A percentile compares a stretch with the other conserved stretches of the same genome.
Evolutionary conservation across 2,329 filamentous ascomycete genomes (phyloP).

Genomic region (Ascochyta lentis): DNA sequence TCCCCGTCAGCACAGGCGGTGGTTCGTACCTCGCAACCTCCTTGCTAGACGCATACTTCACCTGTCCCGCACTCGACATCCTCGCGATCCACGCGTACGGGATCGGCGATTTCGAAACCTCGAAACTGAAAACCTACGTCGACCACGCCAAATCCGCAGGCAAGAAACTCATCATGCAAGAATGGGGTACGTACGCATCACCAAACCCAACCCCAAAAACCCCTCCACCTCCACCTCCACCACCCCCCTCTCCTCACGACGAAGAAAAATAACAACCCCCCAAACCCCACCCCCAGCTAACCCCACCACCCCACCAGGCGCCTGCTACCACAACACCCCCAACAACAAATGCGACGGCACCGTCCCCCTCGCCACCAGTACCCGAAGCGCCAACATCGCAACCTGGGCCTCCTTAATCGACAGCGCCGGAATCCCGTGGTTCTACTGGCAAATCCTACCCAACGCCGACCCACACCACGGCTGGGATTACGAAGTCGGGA

Average conservation of each 20-base stretch:
- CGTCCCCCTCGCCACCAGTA: not conserved
- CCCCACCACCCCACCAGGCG: not conserved
- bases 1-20: conserved; percentile 14
- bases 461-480: conserved; percentile 10
- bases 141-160: not conserved
- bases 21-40: conserved; percentile 15
- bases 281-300: too few relatives aligned
- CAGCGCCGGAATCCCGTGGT: conserved; percentile 13
- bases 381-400: conserved; percentile 5
- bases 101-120: conserved; percentile 7
- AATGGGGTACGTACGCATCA: not conserved
- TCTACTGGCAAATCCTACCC: conserved; percentile 17
- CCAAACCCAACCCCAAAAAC: too few relatives aligned
- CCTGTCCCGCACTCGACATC: conserved; percentile 12
- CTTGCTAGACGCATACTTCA: conserved; percentile 8
- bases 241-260: too few relatives aligned
- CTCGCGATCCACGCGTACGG: conserved; percentile 18
- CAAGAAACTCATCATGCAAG: conserved; percentile 18
- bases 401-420: conserved; percentile 10
- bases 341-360: conserved; percentile 18
- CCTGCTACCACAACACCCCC: conserved; percentile 8
- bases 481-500: conserved; percentile 14
- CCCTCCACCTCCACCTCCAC: too few relatives aligned
- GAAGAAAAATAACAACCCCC: too few relatives aligned
- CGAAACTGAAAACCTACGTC: conserved; percentile 4